Base-by-base conservation (phyloP, 2,329 filamentous ascomycete genomes). In the Mycosphaerelloides madeirae region DNA sequence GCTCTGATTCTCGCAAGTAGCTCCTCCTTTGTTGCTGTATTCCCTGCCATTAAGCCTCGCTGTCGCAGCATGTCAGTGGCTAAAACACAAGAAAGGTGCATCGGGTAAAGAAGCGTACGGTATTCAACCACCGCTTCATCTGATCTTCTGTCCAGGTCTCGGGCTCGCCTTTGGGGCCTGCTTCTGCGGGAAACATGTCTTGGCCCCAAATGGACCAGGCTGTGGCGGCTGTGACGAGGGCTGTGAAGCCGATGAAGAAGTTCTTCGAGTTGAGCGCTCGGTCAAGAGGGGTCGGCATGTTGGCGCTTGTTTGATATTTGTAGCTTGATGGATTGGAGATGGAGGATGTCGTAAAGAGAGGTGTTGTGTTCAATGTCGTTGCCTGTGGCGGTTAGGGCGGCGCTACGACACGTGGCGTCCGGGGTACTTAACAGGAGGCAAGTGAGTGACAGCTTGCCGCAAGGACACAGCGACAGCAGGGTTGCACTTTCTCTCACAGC, bases 161-260 rank as follows among this genome's bases (percentile, higher is more conserved):
- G 2, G 82, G 81, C 51, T 84, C 81, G 48, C 89, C 89, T 20
- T 73, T 86, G n/a, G 90, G 88, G 62, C 95, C 89, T 37, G 73
- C 49, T 53, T 81, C 73, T 3, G 78, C 67, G 1, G 90, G 90
- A 59, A 96, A 95, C 60, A 96, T 78, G 52, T 91, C 87, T 41
- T 80, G 77, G 44, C 88, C 88, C 83, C 85, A 94, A 57, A 96
- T 91, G 14, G 80, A 78, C 84, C 85, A 95, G 32, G 80, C 81
- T 13, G 88, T 85, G 2, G 85, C 88, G 2, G 85, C 87, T 6
- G 86, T 85, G 12, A 96, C 78, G 41, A 94, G 76, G 8, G 85
- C 87, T 3, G 85, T 82, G 63, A 96, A 96, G 14, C 83, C 87
- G 83, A 69, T 43, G 57, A 59, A 65, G 38, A 65, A 49, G 44